Percentiles rank a stretch among this genome's conserved stretches.
These are phyloP conservation scores for Penicillium nordicum DNA, from an alignment of 2,329 filamentous ascomycete genomes.

Conservation along the genomic window DNA sequence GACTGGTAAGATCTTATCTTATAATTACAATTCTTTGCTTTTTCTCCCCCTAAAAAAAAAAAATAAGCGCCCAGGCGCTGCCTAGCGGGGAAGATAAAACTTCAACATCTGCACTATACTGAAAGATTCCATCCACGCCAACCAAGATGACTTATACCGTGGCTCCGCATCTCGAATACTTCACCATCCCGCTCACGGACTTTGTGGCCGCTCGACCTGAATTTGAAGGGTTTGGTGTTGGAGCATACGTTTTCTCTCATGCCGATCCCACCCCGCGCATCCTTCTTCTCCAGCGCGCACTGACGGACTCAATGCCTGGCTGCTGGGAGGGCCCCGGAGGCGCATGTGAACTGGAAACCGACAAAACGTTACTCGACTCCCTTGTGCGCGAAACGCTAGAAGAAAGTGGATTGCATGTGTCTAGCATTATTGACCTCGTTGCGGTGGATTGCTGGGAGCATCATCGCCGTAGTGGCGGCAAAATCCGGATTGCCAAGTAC, in stretches of 20 bases:
- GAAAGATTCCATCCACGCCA: background rate
- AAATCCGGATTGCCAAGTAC: constrained; percentile 31
- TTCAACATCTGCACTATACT: background rate
- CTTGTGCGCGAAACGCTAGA: constrained; percentile 52
- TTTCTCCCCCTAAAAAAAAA: no score
- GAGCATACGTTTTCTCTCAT: constrained; percentile 30
- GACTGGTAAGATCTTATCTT: no score
- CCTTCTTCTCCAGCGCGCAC: constrained; percentile 46
- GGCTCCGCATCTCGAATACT: constrained; percentile 31
- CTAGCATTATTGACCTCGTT: constrained; percentile 43
- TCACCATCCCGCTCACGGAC: constrained; percentile 24
- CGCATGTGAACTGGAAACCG: constrained; percentile 42
- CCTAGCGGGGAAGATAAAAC: background rate
- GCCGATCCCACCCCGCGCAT: constrained; percentile 24
- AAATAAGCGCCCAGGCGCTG: no score
- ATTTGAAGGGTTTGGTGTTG: constrained; percentile 28
- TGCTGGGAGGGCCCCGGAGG: constrained; percentile 54
- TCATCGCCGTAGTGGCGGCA: constrained; percentile 21
- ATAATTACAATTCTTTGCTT: no score
- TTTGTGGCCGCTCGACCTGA: constrained; percentile 29
- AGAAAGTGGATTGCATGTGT: constrained; percentile 50
- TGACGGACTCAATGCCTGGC: constrained; percentile 38
- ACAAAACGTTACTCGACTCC: constrained; percentile 49
- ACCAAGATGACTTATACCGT: constrained; percentile 23
- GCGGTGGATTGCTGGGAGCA: constrained; percentile 32